phyloP scores from a whole-genome alignment of 1,139 yeast genomes.

The Hanseniaspora uvarum region DNA sequence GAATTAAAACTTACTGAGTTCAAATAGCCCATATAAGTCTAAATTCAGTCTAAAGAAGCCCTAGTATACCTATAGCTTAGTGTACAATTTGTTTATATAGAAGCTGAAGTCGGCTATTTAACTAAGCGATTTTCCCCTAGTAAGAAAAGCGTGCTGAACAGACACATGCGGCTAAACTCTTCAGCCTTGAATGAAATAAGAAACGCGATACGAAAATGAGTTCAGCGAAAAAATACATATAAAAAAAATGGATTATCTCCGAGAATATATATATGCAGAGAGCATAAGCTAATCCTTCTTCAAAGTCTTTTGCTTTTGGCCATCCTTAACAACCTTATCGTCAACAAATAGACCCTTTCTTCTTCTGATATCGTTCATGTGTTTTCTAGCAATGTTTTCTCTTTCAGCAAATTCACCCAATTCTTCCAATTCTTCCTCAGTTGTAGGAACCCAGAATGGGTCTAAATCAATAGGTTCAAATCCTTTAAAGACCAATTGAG shows the following conservation, averaged over 20 bases:
- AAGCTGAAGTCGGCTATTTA: background rate
- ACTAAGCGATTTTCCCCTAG: background rate
- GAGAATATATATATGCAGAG: background rate
- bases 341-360: constrained; percentile 85
- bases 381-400: constrained; percentile 78
- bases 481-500: constrained; percentile 85
- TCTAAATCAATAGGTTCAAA: constrained; percentile 78
- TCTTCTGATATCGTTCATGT: constrained; percentile 71
- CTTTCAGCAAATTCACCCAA: constrained; percentile 87
- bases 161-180: background rate
- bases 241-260: too few species aligned
- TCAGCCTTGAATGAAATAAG: background rate
- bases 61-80: too few species aligned
- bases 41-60: too few species aligned
- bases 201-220: too few species aligned
- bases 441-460: constrained; percentile 99
- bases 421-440: constrained; percentile 91
- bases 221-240: background rate
- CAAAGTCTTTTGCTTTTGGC: constrained; percentile 85
- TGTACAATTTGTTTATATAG: background rate
- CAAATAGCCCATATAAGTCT: too few species aligned
- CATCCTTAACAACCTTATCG: constrained; percentile 79
- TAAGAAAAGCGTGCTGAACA: background rate
- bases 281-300: constrained; percentile 37
- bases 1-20: too few species aligned